Evolutionary conservation across 768 basidiomycete genomes (phyloP), one percentile per base, ranked within the genome.

Genomic region (Lyophyllum decastes): DNA sequence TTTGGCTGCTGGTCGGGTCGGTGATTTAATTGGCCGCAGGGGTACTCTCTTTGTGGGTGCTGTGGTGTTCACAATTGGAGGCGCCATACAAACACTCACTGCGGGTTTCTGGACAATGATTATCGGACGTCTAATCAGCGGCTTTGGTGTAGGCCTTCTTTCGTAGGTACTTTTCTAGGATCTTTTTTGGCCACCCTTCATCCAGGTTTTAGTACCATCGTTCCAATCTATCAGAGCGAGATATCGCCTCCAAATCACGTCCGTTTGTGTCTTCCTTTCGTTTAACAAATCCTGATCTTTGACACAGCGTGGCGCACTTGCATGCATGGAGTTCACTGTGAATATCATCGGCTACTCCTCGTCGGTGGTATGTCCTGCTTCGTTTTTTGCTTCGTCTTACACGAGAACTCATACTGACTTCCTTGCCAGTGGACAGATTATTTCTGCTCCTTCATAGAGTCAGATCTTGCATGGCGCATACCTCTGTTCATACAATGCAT

Each of bases 301-400:
- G 26, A 43, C 44, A 35, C 64, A 95, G 88, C 85, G 95, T 63
- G 95, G 95, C 48, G 87, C 91, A 41, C 78, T 97, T 41, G 95
- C 94, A 2, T 95, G 93, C 66, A 94, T 97, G 83, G 95, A 97
- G 67, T 97, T 97, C 69, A 95, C 95, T 2, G 89, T 89, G 60
- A 96, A 96, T 68, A 87, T 97, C 64, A 76, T 92, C 46, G 95
- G 95, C 51, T 98, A 98, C 69, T 89, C 93, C 10, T 82, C 84
- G 49, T 94, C 91, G 17, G 93, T 96, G 62, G 93, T 94, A 76
- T 60, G 91, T 77, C 35, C 11, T 19, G 24, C 25, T 33, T 35
- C 12, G 21, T 52, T 41, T 27, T 52, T 12, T 19, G 24, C 25
- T 33, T 35, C 12, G 21, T 52, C 38, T 27, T 52, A 12, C 25